Percentiles rank a stretch among this genome's conserved stretches.
Evolutionary conservation across 2,329 filamentous ascomycete genomes (phyloP).

Genomic region (Penicillium sp.): DNA sequence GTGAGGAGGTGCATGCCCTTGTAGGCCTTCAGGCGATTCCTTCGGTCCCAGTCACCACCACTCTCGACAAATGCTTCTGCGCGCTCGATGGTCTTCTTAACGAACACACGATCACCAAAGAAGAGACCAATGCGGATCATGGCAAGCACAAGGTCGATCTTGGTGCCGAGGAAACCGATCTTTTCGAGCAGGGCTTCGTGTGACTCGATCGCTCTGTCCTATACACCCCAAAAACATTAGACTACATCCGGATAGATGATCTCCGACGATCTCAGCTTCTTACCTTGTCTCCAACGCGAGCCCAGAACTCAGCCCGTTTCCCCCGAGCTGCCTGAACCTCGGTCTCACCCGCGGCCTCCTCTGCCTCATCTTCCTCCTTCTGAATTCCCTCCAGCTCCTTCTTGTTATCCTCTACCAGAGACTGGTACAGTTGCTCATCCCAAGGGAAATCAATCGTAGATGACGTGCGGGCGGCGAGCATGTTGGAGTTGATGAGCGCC

Average conservation of each 20-base stretch:
- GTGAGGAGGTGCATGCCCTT: conserved; percentile 92
- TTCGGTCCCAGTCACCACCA: conserved; percentile 96
- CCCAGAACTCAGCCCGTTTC: conserved; percentile 95
- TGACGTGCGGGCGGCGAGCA: conserved; percentile 72
- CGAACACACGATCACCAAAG: conserved; percentile 87
- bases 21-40: conserved; percentile 98
- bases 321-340: conserved; percentile 90
- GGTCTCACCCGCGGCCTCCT: conserved; percentile 93
- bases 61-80: conserved; percentile 88
- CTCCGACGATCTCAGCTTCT: conserved; percentile 19
- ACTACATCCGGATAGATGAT: neutral
- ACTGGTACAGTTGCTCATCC: conserved; percentile 86
- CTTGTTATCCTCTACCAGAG: conserved; percentile 75
- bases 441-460: conserved; percentile 74
- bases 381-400: conserved; percentile 74
- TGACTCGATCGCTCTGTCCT: conserved; percentile 92
- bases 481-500: conserved; percentile 64
- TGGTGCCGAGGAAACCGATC: conserved; percentile 93
- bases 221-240: conserved; percentile 10
- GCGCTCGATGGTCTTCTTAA: conserved; percentile 91
- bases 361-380: conserved; percentile 90
- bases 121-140: conserved; percentile 96
- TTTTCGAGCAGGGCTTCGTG: conserved; percentile 96
- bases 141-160: conserved; percentile 95
- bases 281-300: conserved; percentile 94